These are phyloP conservation scores for Rhodosorus marinus DNA, from an alignment of 23 red algal genomes.

Conservation along the genomic window DNA sequence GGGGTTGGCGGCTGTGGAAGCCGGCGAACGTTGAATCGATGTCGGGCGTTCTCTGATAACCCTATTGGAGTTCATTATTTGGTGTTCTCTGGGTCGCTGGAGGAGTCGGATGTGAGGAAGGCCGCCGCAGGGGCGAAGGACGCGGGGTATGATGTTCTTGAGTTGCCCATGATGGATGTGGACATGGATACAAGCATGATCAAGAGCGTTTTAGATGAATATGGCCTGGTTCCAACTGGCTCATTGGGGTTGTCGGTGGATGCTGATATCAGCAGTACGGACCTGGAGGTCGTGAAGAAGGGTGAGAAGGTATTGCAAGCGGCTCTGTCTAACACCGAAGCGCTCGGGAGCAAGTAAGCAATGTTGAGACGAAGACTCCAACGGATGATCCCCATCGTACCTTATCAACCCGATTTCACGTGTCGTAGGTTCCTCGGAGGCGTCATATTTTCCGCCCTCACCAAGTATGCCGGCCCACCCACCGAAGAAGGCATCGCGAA, in stretches of 20 bases:
- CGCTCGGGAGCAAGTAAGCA: not conserved
- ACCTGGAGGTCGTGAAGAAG: not conserved
- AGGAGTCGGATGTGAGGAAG: not conserved
- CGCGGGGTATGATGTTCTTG: conserved; percentile 5
- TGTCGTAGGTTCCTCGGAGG: too few species aligned
- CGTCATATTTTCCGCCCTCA: too few species aligned
- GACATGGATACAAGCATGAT: not conserved
- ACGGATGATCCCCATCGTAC: too few species aligned
- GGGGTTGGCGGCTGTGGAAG: too few species aligned
- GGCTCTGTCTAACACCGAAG: not conserved
- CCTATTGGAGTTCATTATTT: conserved; percentile 6
- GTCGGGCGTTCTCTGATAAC: not conserved
- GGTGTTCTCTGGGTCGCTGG: not conserved
- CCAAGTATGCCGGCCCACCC: not conserved
- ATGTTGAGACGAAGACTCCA: conserved; percentile 2
- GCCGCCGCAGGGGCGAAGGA: not conserved
- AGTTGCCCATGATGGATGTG: conserved; percentile 9
- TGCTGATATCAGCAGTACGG: conserved; percentile 2
- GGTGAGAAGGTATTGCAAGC: not conserved
- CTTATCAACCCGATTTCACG: too few species aligned
- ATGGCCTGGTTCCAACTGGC: not conserved
- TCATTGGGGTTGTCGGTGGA: conserved; percentile 3
- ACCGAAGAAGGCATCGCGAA: not conserved
- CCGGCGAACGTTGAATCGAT: too few species aligned
- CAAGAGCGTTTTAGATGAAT: not conserved